These are phyloP conservation scores for Cystoderma amianthinum DNA, from an alignment of 768 basidiomycete genomes.

Conservation along the genomic window DNA sequence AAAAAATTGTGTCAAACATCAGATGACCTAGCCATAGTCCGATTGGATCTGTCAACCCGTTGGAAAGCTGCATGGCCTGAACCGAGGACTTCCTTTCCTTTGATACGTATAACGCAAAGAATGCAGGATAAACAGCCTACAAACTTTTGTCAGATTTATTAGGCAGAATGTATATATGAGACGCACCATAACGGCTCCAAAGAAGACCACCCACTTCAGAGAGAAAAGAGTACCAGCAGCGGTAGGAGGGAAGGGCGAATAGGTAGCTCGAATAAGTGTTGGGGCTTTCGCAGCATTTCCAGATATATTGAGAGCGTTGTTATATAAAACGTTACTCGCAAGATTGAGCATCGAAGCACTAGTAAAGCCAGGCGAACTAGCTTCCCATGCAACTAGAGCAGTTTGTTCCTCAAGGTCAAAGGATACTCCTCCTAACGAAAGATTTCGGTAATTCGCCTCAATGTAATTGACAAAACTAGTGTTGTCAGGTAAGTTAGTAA, in stretches of 20 bases:
- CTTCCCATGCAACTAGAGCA: slow-evolving; percentile 69
- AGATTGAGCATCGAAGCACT: slow-evolving; percentile 63
- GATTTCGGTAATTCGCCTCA: slow-evolving; percentile 39
- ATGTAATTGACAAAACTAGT: slow-evolving; percentile 52
- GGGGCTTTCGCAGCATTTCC: slow-evolving; percentile 28
- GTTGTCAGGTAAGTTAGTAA: slow-evolving; percentile 44
- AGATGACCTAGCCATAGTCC: slow-evolving; percentile 79
- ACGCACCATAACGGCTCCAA: slow-evolving; percentile 63
- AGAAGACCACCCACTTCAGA: slow-evolving; percentile 73
- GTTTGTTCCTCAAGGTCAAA: slow-evolving; percentile 41
- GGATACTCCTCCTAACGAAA: slow-evolving; percentile 66
- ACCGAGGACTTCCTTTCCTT: slow-evolving; percentile 65
- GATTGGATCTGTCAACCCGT: slow-evolving; percentile 62
- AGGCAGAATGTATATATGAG: too few relatives aligned
- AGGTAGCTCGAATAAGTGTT: slow-evolving; percentile 52
- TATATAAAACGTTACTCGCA: slow-evolving; percentile 60
- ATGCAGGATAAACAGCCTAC: slow-evolving; percentile 75
- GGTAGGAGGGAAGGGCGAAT: slow-evolving; percentile 50
- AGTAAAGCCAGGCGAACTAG: slow-evolving; percentile 46
- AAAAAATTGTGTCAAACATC: slow-evolving; percentile 61
- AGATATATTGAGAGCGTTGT: slow-evolving; percentile 49
- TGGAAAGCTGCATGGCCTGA: slow-evolving; percentile 78
- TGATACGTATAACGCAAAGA: slow-evolving; percentile 73
- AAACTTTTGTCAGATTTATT: slow-evolving; percentile 1
- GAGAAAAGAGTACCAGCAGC: slow-evolving; percentile 49